Base-by-base conservation (phyloP, 139 green algal species). In the Limnomonas spitsbergensis region DNA sequence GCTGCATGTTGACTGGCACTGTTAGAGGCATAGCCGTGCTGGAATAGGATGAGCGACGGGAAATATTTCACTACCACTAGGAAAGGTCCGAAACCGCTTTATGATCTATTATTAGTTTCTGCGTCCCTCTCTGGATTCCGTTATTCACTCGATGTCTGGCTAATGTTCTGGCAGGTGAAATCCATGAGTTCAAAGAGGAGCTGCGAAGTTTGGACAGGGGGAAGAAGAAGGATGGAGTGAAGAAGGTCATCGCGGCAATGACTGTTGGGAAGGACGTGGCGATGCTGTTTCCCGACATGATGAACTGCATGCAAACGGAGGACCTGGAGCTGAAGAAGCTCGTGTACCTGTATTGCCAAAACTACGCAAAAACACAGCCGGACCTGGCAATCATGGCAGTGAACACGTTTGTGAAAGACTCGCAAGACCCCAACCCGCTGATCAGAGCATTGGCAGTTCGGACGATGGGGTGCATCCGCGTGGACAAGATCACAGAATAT, bases 321-420 rank as follows among this genome's bases (percentile, higher is more conserved):
- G 88, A 92, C 80, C 76, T 92, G 80, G 88, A 92, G 83, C 79
- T 94, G 4, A 93, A 87, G 82, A 99, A 99, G 87, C 91, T 99
- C 24, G 96, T 99, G 0, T 99, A 99, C 80, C 86, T 99, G 9
- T 99, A 99, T 89, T 87, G 99, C 4, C 99, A 99, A 85, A 99
- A 99, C 84, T 98, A 99, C 68, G 96, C 96, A 53, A 99, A 99
- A 78, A 97, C 93, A 2, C 93, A 98, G 89, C 96, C 96, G 9
- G 96, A 99, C 80, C 86, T 99, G 69, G 93, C 95, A 53, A 98
- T 99, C 80, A 95, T 99, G 89, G 96, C 94, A 0, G 96, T 99
- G 24, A 99, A 99, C 87, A 99, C 96, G 0, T 99, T 99, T 86
- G 96, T 99, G 9, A 99, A 99, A 93, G 95, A 99, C 85, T 94